Conservation (phyloP, 345 rosid genomes). For the Odontarrhena argentea region DNA sequence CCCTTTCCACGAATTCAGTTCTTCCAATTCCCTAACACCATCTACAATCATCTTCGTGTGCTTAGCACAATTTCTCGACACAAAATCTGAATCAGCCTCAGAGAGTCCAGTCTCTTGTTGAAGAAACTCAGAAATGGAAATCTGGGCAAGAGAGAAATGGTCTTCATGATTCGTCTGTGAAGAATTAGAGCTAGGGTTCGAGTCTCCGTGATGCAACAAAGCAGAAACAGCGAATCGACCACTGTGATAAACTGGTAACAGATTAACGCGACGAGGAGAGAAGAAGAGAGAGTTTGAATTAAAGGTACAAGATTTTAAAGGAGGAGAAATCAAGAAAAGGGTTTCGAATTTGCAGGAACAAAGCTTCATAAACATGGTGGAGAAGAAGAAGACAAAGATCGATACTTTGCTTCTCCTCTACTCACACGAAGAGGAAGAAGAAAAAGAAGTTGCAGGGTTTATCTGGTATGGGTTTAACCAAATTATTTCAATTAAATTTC, state of each 20-base stretch:
- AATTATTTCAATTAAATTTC: not conserved
- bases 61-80: constrained; percentile 57
- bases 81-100: constrained; percentile 47
- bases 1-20: constrained; percentile 59
- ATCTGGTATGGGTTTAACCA: constrained; percentile 34
- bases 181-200: constrained; percentile 18
- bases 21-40: constrained; percentile 73
- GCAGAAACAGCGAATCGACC: constrained; percentile 30
- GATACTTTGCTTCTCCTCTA: constrained; percentile 16
- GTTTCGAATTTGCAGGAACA: constrained; percentile 27
- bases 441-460: constrained; percentile 37
- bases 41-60: constrained; percentile 60
- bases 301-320: constrained; percentile 1
- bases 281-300: constrained; percentile 18
- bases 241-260: constrained; percentile 19
- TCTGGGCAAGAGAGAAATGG: constrained; percentile 46
- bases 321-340: constrained; percentile 11
- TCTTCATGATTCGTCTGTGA: constrained; percentile 28
- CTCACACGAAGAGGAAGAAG: constrained; percentile 18
- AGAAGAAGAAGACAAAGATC: constrained; percentile 24
- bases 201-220: constrained; percentile 23
- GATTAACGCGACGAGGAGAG: constrained; percentile 32
- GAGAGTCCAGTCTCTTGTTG: constrained; percentile 55
- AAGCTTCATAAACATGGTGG: constrained; percentile 32
- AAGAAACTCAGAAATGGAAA: constrained; percentile 57